These are phyloP conservation scores for Castanea crenata DNA, from an alignment of 306 rosid species.

Conservation along the genomic window DNA sequence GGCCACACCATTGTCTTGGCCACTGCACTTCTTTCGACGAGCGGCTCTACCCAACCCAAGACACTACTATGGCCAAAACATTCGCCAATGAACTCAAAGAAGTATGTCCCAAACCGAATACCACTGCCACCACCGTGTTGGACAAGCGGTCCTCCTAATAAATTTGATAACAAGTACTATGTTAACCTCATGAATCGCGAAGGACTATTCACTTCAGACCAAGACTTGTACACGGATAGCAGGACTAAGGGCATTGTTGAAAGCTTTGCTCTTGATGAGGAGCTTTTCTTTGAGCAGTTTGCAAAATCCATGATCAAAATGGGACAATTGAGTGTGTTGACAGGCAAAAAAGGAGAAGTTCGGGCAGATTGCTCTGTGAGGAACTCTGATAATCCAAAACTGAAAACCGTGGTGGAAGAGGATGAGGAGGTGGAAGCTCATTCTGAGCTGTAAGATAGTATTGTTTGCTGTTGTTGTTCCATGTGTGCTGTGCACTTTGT, in stretches of 20 bases:
- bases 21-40: conserved; percentile 46
- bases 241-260: conserved; percentile 49
- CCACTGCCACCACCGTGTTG: conserved; percentile 35
- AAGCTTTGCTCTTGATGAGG: conserved; percentile 49
- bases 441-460: conserved; percentile 8
- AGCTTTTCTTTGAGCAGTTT: conserved; percentile 53
- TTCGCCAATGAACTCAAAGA: conserved; percentile 43
- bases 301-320: conserved; percentile 58
- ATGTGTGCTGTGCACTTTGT: background rate
- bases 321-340: conserved; percentile 68
- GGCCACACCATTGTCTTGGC: conserved; percentile 65
- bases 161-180: conserved; percentile 67
- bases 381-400: conserved; percentile 27
- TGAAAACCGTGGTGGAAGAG: conserved; percentile 38
- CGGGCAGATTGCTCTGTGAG: conserved; percentile 59
- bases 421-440: background rate
- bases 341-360: conserved; percentile 56
- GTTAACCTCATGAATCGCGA: conserved; percentile 64
- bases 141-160: conserved; percentile 56
- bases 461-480: background rate
- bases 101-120: conserved; percentile 3
- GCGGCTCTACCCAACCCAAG: conserved; percentile 61
- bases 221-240: conserved; percentile 46
- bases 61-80: conserved; percentile 53
- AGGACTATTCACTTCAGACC: conserved; percentile 67